Base-by-base conservation (phyloP, 164 flowering plant genomes). In the Liquidambar formosana region DNA sequence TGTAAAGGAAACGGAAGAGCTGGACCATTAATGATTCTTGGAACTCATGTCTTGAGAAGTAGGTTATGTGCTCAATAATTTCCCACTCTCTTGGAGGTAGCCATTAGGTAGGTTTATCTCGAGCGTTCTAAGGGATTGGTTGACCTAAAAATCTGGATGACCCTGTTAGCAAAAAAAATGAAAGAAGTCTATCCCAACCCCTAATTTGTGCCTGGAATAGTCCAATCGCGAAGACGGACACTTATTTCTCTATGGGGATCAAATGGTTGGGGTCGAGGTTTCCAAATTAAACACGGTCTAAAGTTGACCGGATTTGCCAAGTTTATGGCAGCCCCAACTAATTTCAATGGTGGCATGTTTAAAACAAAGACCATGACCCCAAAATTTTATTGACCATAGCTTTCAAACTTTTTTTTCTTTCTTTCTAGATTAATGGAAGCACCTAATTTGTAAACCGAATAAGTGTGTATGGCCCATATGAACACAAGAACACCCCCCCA, bases 371-470 rank as follows among this genome's bases (percentile, higher is more conserved):
- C 63, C 57, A 65, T 26, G 68, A 72, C 67, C 61, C 63, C 52
- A 61, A 61, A 21, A 25, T 13, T 41, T 19, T 43, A 11, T 59
- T 56, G 61, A 66, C 71, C 54, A 59, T 33, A 4, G 6, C 15
- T 33, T 33, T 66, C 43, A 45, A 8, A n/a, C n/a, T n/a, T 15
- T 14, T 8, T 10, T 38, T 52, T 43, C 27, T 41, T 19, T 47
- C 43, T 72, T 41, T 8, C 8, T 10, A 28, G 33, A 15, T 3
- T 27, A 61, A 11, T 18, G 16, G 21, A 61, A 19, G 8, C 54
- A 73, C 68, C 71, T 19, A 67, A 67, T 53, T 60, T 73, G 76
- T 56, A 63, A 46, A 45, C 76, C 76, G 53, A 61, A 67, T 73
- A 11, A 73, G 67, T 73, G 66, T 14, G 44, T 25, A 11, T 23